Conservation (phyloP, 208 protist species). For the Zelonia costaricensis region DNA sequence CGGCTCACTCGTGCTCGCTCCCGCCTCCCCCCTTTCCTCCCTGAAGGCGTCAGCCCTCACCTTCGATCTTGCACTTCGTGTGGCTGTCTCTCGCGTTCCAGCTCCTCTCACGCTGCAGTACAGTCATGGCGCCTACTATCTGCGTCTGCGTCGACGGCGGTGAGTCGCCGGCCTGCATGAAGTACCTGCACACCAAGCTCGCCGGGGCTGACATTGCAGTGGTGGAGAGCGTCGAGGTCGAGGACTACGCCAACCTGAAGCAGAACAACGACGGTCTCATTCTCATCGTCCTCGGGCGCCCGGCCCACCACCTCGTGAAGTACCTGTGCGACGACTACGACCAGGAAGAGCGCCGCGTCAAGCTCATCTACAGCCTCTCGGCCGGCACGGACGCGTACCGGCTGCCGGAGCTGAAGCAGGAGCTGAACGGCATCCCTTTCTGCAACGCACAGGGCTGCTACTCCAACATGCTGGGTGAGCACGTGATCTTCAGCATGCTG, state of each 20-base stretch:
- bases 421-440: constrained; percentile 59
- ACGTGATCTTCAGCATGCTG: constrained; percentile 72
- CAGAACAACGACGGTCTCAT: constrained; percentile 9
- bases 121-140: constrained; percentile 4
- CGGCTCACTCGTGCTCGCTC: too few relatives aligned
- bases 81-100: too few relatives aligned
- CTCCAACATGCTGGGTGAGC: constrained; percentile 73
- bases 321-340: constrained; percentile 66
- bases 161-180: neutral
- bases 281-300: constrained; percentile 6
- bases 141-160: neutral
- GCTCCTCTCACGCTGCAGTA: too few relatives aligned
- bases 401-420: constrained; percentile 39
- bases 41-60: too few relatives aligned
- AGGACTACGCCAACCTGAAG: constrained; percentile 4
- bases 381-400: constrained; percentile 73
- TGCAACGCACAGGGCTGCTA: constrained; percentile 74
- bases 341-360: constrained; percentile 51
- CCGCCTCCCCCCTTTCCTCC: too few relatives aligned
- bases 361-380: constrained; percentile 74
- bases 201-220: neutral
- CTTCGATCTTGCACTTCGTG: too few relatives aligned
- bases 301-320: constrained; percentile 48
- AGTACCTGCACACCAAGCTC: neutral
- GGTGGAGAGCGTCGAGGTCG: neutral